Conservation (phyloP, 345 rosid species). For the Mallotus nudiflorus region DNA sequence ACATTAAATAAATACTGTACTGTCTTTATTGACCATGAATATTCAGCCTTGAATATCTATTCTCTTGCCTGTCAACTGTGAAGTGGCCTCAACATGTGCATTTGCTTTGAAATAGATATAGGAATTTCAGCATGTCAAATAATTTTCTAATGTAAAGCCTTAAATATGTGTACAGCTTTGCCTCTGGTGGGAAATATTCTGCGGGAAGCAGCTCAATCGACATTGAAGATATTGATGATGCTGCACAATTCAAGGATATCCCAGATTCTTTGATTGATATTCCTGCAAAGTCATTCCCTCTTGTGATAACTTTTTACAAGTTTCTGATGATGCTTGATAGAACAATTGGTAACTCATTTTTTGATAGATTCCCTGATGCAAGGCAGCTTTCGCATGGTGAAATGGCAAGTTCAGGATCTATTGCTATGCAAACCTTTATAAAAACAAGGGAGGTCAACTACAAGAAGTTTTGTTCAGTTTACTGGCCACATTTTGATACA, state of each 20-base stretch:
- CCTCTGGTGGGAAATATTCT: constrained; percentile 25
- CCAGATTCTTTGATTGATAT: constrained; percentile 45
- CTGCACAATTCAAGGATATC: constrained; percentile 38
- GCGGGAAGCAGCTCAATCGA: constrained; percentile 24
- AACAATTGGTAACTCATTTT: constrained; percentile 47
- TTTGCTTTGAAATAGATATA: too few relatives aligned
- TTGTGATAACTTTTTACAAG: constrained; percentile 52
- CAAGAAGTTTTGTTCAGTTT: constrained; percentile 42
- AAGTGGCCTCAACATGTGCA: too few relatives aligned
- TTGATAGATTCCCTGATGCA: constrained; percentile 41
- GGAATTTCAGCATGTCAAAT: too few relatives aligned
- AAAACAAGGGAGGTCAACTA: constrained; percentile 46
- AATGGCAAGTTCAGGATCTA: constrained; percentile 23
- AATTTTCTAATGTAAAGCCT: neutral
- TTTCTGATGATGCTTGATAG: constrained; percentile 64
- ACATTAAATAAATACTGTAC: neutral
- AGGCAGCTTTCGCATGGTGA: constrained; percentile 26
- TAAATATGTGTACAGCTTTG: constrained; percentile 34
- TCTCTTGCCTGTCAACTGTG: too few relatives aligned
- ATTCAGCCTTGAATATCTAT: too few relatives aligned
- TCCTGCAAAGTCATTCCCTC: constrained; percentile 39
- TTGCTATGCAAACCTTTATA: constrained; percentile 32
- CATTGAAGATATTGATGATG: constrained; percentile 33
- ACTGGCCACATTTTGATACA: constrained; percentile 71
- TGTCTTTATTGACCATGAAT: too few relatives aligned